phyloP scores from a whole-genome alignment of 345 rosid species.

The Salix suchowensis region DNA sequence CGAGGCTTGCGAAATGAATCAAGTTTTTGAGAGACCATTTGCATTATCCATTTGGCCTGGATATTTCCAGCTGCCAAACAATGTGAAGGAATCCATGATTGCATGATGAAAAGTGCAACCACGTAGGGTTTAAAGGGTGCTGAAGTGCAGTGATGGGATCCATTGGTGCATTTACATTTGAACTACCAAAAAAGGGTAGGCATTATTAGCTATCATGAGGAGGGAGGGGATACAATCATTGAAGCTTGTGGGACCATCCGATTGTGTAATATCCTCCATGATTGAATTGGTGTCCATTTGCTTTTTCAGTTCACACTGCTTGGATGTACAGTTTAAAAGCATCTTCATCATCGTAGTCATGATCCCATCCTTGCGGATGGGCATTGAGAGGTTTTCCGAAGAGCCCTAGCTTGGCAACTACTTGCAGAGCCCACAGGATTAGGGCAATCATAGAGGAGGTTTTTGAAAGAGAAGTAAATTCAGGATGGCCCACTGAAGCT shows the following conservation, averaged over 20 bases:
- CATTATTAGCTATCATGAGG: background rate
- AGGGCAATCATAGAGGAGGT: background rate
- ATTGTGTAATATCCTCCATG: background rate
- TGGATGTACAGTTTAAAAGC: no score
- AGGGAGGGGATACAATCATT: background rate
- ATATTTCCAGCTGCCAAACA: background rate
- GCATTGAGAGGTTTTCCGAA: slow-evolving; percentile 8
- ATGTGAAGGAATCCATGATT: background rate
- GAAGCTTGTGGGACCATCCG: background rate
- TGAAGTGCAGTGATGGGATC: background rate
- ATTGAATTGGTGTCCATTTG: background rate
- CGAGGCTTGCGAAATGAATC: background rate
- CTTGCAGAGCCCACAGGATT: slow-evolving; percentile 11
- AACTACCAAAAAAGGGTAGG: background rate
- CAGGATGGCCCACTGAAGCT: slow-evolving; percentile 13
- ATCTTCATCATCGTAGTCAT: no score
- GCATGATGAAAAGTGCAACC: background rate
- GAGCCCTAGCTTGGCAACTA: background rate
- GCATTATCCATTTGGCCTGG: background rate
- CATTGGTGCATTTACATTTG: background rate
- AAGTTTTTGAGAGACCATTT: background rate
- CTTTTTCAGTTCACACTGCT: background rate
- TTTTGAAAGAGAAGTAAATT: background rate
- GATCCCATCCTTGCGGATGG: slow-evolving; percentile 6
- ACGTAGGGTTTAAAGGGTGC: background rate